Evolutionary conservation across 1,139 yeast species (phyloP), one percentile per base, ranked within the genome.

Genomic region (Maudiozyma humilis): DNA sequence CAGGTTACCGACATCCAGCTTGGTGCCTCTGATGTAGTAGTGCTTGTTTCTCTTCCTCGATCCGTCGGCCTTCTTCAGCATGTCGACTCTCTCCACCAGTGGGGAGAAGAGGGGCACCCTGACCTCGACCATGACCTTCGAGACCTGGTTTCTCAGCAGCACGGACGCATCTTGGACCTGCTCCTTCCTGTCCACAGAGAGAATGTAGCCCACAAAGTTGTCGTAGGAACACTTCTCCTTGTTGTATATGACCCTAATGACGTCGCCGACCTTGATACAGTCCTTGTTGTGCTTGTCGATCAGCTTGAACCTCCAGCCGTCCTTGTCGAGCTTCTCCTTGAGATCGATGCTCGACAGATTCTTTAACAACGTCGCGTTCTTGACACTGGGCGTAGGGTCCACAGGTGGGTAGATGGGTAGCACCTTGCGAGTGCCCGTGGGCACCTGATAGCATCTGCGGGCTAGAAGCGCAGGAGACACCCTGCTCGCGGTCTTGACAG

Each of bases 81-180:
- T 63, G 63, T 88, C 96, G 46, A 88, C 71, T 64, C 82, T 76
- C 52, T 79, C 76, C 47, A 88, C 72, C 44, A 76, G 72, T 19
- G 96, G 96, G 51, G 82, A 84, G 70, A 73, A 88, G 32, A 88
- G 67, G 25, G 89, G 89, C 44, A 86, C 76, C 52, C 91, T 72
- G 51, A 82, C 68, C 60, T 88, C 96, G 41, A 86, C 89, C 44
- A 94, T 94, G 16, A 85, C 68, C 56, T 82, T 82, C 49, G 80
- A 73, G 54, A 85, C 71, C 62, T 82, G 85, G 62, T 87, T 86
- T 72, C 96, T 79, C 51, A 88, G 67, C 47, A 86, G 69, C 23
- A 88, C 66, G 51, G 83, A 82, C 23, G 91, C 75, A 42, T 86
- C 87, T 41, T 60, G 62, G 13, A 47, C 34, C 39, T 82, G 68